A percentile compares a stretch with the other conserved stretches of the same genome.
These are phyloP conservation scores for Hyaloperonospora brassicae DNA, from an alignment of 352 stramenopile species.

Conservation along the genomic window DNA sequence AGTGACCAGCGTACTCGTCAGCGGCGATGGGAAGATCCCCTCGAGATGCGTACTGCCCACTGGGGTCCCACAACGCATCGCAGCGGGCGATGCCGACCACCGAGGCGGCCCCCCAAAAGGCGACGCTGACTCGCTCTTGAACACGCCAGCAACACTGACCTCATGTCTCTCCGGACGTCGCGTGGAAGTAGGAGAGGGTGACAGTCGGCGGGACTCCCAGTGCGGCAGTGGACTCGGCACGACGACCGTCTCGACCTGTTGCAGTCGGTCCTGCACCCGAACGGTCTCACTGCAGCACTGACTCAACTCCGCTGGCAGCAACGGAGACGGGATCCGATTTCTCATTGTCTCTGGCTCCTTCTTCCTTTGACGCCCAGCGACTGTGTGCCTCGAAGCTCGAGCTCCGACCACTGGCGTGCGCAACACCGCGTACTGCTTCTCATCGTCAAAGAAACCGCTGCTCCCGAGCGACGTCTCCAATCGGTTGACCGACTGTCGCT, in stretches of 20 bases:
- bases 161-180: conserved; percentile 7
- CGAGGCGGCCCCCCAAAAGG: conserved; percentile 11
- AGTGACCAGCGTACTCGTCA: conserved; percentile 9
- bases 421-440: conserved; percentile 37
- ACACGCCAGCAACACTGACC: conserved; percentile 1
- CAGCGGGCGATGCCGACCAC: conserved; percentile 29
- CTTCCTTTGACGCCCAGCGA: neutral
- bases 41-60: conserved; percentile 10
- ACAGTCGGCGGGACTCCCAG: conserved; percentile 2
- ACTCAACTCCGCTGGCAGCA: conserved; percentile 25
- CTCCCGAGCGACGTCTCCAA: neutral
- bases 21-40: conserved; percentile 12
- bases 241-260: conserved; percentile 30
- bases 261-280: conserved; percentile 32
- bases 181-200: conserved; percentile 1
- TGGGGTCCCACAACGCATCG: conserved; percentile 11
- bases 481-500: conserved; percentile 16
- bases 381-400: neutral
- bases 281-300: conserved; percentile 37
- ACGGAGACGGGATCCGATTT: conserved; percentile 4
- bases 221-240: conserved; percentile 9
- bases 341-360: neutral
- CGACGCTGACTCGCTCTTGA: conserved; percentile 12
- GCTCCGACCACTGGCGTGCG: conserved; percentile 24
- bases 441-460: conserved; percentile 49